Conservation (phyloP, 331 rosid genomes). For the Acacia concinna region DNA sequence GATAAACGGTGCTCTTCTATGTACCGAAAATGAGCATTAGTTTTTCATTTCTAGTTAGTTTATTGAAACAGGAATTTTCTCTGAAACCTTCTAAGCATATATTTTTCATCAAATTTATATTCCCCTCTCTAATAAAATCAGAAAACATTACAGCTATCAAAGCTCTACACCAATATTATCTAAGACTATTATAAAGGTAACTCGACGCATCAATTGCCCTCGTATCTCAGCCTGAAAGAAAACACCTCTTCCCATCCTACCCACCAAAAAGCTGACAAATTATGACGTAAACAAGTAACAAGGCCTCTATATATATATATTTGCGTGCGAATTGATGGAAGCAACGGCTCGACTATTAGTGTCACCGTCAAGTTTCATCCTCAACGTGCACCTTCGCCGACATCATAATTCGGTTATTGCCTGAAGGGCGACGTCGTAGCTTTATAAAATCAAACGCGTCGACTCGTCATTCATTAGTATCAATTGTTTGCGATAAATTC, state of each 20-base stretch:
- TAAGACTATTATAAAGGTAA: too few species aligned
- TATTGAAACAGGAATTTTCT: background rate
- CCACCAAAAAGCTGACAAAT: background rate
- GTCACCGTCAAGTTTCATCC: constrained; percentile 62
- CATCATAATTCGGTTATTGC: too few species aligned
- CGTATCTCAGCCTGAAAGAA: background rate
- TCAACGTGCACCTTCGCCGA: too few species aligned
- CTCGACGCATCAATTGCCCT: background rate
- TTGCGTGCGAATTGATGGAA: constrained; percentile 83
- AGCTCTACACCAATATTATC: background rate
- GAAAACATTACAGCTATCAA: background rate
- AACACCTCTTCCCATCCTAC: background rate
- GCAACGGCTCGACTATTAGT: constrained; percentile 79
- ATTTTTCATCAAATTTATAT: background rate
- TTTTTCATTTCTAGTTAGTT: background rate
- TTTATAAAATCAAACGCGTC: too few species aligned
- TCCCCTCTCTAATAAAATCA: background rate
- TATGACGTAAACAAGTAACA: background rate
- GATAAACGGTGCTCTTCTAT: background rate
- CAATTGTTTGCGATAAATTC: too few species aligned
- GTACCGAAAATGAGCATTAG: background rate
- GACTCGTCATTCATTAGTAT: too few species aligned
- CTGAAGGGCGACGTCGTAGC: too few species aligned
- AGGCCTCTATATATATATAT: constrained; percentile 49
- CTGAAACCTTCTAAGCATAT: background rate